phyloP scores from a whole-genome alignment of 208 protist species.

The Acanthamoeba lenticulata region DNA sequence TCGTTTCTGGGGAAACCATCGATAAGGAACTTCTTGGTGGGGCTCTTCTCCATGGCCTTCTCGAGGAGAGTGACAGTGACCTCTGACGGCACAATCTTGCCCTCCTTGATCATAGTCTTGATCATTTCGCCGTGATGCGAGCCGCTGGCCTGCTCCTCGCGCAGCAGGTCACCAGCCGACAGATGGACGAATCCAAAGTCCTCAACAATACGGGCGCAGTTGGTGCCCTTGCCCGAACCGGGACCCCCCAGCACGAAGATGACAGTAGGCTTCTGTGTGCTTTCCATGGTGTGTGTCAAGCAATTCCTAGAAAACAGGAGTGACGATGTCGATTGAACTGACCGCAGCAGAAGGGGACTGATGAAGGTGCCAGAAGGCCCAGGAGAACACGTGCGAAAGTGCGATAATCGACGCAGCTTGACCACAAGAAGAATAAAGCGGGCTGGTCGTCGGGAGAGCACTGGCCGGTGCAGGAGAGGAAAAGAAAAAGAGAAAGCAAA shows the following conservation, averaged over 20 bases:
- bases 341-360: not conserved
- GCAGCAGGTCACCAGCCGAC: conserved; percentile 93
- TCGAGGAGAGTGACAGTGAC: conserved; percentile 83
- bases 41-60: conserved; percentile 72
- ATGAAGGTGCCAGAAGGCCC: not conserved
- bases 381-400: not conserved
- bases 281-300: not conserved
- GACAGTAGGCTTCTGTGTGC: conserved; percentile 13
- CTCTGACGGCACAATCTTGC: conserved; percentile 78
- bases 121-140: conserved; percentile 79
- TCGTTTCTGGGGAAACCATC: conserved; percentile 86
- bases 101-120: conserved; percentile 78
- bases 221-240: conserved; percentile 94
- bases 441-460: too few species aligned
- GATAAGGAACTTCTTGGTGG: conserved; percentile 77
- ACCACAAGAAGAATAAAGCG: not conserved
- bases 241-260: conserved; percentile 90
- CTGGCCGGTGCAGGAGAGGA: too few species aligned
- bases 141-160: conserved; percentile 86
- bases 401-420: conserved; percentile 1
- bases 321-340: not conserved
- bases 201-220: conserved; percentile 88
- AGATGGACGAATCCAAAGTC: conserved; percentile 89
- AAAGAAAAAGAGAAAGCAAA: not conserved
- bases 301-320: not conserved